phyloP scores from a whole-genome alignment of 176 grass and related monocot genomes.

The Juncus inflexus region DNA sequence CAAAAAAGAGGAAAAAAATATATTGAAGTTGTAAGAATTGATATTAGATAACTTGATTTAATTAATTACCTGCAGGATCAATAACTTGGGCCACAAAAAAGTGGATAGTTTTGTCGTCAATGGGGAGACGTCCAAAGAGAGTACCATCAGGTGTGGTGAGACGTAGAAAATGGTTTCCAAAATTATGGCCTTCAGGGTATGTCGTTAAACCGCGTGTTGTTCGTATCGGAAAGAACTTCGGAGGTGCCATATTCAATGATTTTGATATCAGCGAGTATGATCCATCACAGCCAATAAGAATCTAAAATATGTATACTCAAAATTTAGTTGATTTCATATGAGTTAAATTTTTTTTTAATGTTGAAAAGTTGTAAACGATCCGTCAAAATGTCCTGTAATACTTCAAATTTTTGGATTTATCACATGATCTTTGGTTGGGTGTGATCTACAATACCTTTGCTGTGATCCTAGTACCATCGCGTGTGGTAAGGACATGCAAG shows the following conservation, averaged over 20 bases:
- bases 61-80: neutral
- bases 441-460: slow-evolving; percentile 19
- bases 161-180: neutral
- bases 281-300: slow-evolving; percentile 43
- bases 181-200: too few relatives aligned
- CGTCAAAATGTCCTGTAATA: neutral
- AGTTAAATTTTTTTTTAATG: too few relatives aligned
- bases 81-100: neutral
- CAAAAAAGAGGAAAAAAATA: too few relatives aligned
- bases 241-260: slow-evolving; percentile 18
- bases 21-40: too few relatives aligned
- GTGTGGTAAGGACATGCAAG: slow-evolving; percentile 22
- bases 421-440: neutral
- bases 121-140: slow-evolving; percentile 24
- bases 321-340: too few relatives aligned
- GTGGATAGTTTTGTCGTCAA: slow-evolving; percentile 21
- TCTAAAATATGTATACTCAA: neutral
- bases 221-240: neutral
- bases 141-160: neutral
- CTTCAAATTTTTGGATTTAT: neutral
- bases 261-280: neutral
- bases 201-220: too few relatives aligned
- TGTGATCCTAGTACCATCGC: slow-evolving; percentile 15
- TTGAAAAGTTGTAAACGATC: too few relatives aligned
- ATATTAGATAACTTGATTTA: too few relatives aligned